Conservation (phyloP, 805 yeast species). For the Pichia cephalocereana region DNA sequence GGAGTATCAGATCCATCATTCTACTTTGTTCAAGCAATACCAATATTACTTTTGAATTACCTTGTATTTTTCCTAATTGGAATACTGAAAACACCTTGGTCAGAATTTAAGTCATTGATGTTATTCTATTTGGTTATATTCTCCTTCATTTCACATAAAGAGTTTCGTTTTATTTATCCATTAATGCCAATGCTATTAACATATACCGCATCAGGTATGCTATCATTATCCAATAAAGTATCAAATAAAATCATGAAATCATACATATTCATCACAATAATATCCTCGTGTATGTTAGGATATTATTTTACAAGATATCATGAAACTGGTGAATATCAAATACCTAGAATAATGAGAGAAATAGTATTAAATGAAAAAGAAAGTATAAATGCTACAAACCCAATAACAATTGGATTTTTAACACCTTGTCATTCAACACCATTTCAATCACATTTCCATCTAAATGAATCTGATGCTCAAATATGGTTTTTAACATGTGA, state of each 20-base stretch:
- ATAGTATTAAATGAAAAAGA: neutral
- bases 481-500: constrained; percentile 84
- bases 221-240: constrained; percentile 4
- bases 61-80: constrained; percentile 54
- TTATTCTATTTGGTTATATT: constrained; percentile 43
- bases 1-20: constrained; percentile 83
- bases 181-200: constrained; percentile 64
- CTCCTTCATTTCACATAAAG: constrained; percentile 74
- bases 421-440: constrained; percentile 99
- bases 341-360: neutral
- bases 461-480: constrained; percentile 31
- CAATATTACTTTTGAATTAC: constrained; percentile 59
- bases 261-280: constrained; percentile 3
- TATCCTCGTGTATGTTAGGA: constrained; percentile 11
- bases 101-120: constrained; percentile 19
- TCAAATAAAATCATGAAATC: constrained; percentile 6
- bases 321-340: constrained; percentile 72
- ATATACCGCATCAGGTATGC: constrained; percentile 36
- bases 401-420: constrained; percentile 61
- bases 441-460: constrained; percentile 77
- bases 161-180: constrained; percentile 82
- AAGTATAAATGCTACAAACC: constrained; percentile 8
- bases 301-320: constrained; percentile 50
- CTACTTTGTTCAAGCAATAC: constrained; percentile 75
- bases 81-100: constrained; percentile 7